Base-by-base conservation (phyloP, 176 grass and related monocot species). In the Alopecurus myosuroides region DNA sequence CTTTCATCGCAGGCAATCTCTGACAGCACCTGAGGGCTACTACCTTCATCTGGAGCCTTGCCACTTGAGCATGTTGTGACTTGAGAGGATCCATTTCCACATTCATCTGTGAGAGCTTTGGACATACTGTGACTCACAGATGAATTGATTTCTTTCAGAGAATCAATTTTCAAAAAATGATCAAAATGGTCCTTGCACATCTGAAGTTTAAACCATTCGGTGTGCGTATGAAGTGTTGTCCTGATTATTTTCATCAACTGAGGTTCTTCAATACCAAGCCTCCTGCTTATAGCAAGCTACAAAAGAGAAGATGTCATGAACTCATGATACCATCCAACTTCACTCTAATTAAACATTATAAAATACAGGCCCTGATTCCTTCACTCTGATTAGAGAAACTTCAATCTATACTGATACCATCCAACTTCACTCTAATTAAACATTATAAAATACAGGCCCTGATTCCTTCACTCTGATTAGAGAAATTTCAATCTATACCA, bases 101-200 rank as follows among this genome's bases (percentile, higher is more conserved):
- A 87, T 74, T 94, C 91, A 76, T 94, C 93, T 53, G 75, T 83
- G 10, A 28, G 74, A 37, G 78, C 74, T 78, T 92, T 96, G 22
- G 81, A 83, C 73, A 76, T 80, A 78, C 12, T 63, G 77, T 63
- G 63, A 77, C 65, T 74, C 33, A 84, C 77, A 73, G 85, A 66
- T 60, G 78, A 70, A 88, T 95, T 78, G 37, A 95, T 57, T 81
- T 94, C 91, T 78, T 99, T 99, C 49, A 99, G 77, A 70, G 86
- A 89, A 93, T 96, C 94, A 76, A 99, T 96, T 84, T 99, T 90
- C 77, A 99, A 81, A 69, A 99, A 85, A 36, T 94, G 69, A 58
- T 99, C 97, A 87, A 99, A 99, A 56, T 88, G 85, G 74, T 99
- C 97, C 78, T 99, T 99, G 90, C 97, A 92, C 97, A 96, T 99